Conservation (phyloP, 805 yeast species). For the Wickerhamomyces xylosicus region DNA sequence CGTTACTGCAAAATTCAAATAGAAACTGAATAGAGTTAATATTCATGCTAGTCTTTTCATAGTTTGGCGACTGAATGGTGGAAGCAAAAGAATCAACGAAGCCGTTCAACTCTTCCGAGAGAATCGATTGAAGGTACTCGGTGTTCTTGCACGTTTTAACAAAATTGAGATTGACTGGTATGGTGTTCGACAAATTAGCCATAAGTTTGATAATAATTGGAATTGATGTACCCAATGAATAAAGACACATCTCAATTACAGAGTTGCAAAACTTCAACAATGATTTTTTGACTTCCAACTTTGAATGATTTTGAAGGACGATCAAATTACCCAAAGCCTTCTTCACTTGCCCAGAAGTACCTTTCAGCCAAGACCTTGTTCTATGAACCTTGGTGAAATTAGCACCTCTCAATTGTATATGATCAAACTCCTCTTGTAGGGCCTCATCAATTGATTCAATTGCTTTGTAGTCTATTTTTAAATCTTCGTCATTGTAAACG, state of each 20-base stretch:
- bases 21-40: slow-evolving; percentile 13
- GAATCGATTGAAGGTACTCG: slow-evolving; percentile 6
- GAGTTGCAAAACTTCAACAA: slow-evolving; percentile 21
- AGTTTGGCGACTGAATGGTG: slow-evolving; percentile 17
- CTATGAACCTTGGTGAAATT: slow-evolving; percentile 25
- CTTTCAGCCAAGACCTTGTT: slow-evolving; percentile 43
- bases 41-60: slow-evolving; percentile 11
- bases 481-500: slow-evolving; percentile 33
- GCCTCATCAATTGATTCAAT: slow-evolving; percentile 11
- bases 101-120: slow-evolving; percentile 9
- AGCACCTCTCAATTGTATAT: slow-evolving; percentile 11
- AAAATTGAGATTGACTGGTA: neutral
- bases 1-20: neutral
- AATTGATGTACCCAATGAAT: slow-evolving; percentile 25
- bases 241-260: slow-evolving; percentile 23
- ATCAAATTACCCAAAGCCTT: slow-evolving; percentile 27
- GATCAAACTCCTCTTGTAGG: slow-evolving; percentile 9
- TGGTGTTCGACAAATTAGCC: slow-evolving; percentile 15
- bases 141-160: neutral
- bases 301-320: slow-evolving; percentile 18
- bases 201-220: slow-evolving; percentile 27
- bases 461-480: slow-evolving; percentile 19
- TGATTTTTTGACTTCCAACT: slow-evolving; percentile 23
- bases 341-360: slow-evolving; percentile 39
- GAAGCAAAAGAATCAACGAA: slow-evolving; percentile 12